Evolutionary conservation across 257 asterid genomes (phyloP).

Genomic region (Buddleja alternifolia): DNA sequence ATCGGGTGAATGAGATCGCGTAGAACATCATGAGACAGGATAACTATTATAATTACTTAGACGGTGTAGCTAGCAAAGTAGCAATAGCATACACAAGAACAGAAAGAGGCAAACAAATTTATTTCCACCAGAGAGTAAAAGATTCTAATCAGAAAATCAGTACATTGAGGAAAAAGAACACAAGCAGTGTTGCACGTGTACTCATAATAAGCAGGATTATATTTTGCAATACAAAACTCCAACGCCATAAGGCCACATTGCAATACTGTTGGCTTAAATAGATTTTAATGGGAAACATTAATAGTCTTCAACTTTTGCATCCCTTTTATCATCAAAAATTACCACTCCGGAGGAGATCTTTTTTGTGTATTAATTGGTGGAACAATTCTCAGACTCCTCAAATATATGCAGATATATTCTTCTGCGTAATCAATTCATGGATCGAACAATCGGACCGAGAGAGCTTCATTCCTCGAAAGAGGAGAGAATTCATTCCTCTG

Average conservation of each 20-base stretch:
- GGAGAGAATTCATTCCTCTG: background rate
- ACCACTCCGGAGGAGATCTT: too few relatives aligned
- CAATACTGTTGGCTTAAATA: background rate
- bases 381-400: background rate
- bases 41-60: too few relatives aligned
- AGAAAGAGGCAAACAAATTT: background rate
- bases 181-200: constrained; percentile 48
- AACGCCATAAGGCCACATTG: too few relatives aligned
- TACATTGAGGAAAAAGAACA: constrained; percentile 36
- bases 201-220: background rate
- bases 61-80: too few relatives aligned
- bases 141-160: background rate
- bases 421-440: background rate
- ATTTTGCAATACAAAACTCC: background rate
- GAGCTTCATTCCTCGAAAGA: constrained; percentile 50
- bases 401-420: background rate
- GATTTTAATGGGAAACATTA: background rate
- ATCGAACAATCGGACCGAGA: constrained; percentile 45
- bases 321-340: too few relatives aligned
- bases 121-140: background rate
- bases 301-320: too few relatives aligned
- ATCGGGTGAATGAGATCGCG: too few relatives aligned
- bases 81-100: too few relatives aligned
- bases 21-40: too few relatives aligned
- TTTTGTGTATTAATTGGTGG: background rate